Evolutionary conservation across 2,329 filamentous ascomycete genomes (phyloP).

Genomic region (Cladosporium halotolerans): DNA sequence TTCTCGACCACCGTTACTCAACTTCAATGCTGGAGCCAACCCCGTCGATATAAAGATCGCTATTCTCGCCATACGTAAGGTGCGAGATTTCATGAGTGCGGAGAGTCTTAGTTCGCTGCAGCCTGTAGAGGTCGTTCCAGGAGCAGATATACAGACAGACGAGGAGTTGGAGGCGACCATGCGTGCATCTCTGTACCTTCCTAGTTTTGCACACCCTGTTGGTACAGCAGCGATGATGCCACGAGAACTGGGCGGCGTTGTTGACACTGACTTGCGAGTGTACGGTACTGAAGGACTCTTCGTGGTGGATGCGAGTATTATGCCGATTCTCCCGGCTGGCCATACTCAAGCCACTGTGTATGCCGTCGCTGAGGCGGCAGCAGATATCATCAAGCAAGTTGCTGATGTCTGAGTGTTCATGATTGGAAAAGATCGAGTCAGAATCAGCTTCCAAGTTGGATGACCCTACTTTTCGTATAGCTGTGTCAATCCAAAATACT

Average conservation of each 20-base stretch:
- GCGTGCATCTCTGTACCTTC: slow-evolving; percentile 21
- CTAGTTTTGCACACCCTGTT: slow-evolving; percentile 34
- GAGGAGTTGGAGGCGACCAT: slow-evolving; percentile 14
- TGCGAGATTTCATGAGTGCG: slow-evolving; percentile 4
- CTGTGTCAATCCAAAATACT: no score
- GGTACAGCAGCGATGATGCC: slow-evolving; percentile 33
- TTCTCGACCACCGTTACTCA: background rate
- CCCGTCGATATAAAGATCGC: background rate
- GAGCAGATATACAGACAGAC: slow-evolving; percentile 12
- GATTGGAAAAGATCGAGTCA: no score
- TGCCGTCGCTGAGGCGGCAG: slow-evolving; percentile 28
- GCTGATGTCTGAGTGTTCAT: no score
- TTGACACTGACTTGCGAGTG: slow-evolving; percentile 32
- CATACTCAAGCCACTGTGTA: slow-evolving; percentile 27
- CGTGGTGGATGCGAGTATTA: slow-evolving; percentile 32
- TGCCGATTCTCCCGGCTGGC: slow-evolving; percentile 27
- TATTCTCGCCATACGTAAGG: background rate
- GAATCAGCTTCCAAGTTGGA: no score
- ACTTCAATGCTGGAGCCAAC: slow-evolving; percentile 4
- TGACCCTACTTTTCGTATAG: no score
- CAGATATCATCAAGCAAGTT: slow-evolving; percentile 26
- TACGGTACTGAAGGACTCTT: slow-evolving; percentile 32
- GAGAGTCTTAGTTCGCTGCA: background rate
- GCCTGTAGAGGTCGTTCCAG: slow-evolving; percentile 13
- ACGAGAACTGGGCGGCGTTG: slow-evolving; percentile 21